Percentiles rank a stretch among this genome's conserved stretches.
Evolutionary conservation across 257 asterid species (phyloP).

Genomic region (Dorcoceras hygrometricum): DNA sequence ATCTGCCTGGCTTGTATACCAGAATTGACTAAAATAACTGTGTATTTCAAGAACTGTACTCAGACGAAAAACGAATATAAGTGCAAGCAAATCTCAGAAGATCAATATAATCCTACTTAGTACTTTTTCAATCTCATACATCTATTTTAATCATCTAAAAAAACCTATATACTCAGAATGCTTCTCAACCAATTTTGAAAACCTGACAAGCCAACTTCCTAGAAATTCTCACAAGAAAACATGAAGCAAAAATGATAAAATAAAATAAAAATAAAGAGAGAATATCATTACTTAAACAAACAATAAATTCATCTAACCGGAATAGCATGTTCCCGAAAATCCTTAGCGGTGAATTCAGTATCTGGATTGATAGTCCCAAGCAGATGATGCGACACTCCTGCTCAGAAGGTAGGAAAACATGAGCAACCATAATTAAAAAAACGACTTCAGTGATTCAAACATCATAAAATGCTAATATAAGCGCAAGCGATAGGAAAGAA

Average conservation of each 20-base stretch:
- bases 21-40: no score
- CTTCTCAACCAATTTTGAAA: background rate
- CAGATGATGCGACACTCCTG: constrained; percentile 89
- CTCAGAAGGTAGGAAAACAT: constrained; percentile 16
- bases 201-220: background rate
- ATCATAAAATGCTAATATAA: background rate
- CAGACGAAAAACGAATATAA: no score
- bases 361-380: constrained; percentile 71
- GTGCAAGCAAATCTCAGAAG: no score
- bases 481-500: constrained; percentile 15
- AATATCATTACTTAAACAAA: constrained; percentile 1
- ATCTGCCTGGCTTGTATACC: background rate
- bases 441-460: constrained; percentile 10
- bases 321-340: constrained; percentile 73
- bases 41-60: no score
- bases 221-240: background rate
- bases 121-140: no score
- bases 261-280: background rate
- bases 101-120: no score
- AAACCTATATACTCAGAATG: constrained; percentile 13
- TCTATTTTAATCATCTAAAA: no score
- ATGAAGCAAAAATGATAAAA: background rate
- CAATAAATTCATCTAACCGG: constrained; percentile 42
- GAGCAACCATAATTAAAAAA: constrained; percentile 13
- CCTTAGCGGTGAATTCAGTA: constrained; percentile 77